phyloP scores from a whole-genome alignment of 768 basidiomycete genomes.

The Boletus rex-veris region DNA sequence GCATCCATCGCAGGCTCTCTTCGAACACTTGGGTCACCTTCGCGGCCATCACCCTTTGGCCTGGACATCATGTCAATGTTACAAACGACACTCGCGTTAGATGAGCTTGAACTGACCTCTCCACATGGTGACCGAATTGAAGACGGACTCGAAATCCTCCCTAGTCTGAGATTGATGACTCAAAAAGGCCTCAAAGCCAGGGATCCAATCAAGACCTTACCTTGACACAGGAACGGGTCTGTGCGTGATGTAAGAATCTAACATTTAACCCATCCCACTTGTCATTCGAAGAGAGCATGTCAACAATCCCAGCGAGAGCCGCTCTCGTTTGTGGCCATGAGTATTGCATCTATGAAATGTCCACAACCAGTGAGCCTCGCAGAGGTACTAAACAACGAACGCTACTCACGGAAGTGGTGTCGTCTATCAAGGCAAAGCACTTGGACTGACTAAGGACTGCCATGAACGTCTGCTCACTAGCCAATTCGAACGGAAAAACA shows the following conservation, averaged over 20 bases:
- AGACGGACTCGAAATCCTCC: constrained; percentile 16
- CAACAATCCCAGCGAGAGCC: constrained; percentile 13
- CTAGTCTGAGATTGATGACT: constrained; percentile 5
- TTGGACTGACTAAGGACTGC: constrained; percentile 14
- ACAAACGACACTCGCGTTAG: not conserved
- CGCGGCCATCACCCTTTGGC: constrained; percentile 12
- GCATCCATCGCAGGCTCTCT: constrained; percentile 8
- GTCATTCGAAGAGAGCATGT: constrained; percentile 8
- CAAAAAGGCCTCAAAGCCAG: not conserved
- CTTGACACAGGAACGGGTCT: constrained; percentile 4
- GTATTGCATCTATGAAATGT: constrained; percentile 16
- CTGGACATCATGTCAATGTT: constrained; percentile 1
- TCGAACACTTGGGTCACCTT: constrained; percentile 20
- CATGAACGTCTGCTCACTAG: not conserved
- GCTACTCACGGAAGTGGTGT: constrained; percentile 16
- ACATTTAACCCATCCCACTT: constrained; percentile 19
- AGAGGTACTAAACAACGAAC: not conserved
- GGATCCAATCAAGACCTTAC: not conserved
- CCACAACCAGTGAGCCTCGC: not conserved
- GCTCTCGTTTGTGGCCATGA: constrained; percentile 22
- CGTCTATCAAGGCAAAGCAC: constrained; percentile 23
- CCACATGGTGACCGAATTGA: constrained; percentile 19
- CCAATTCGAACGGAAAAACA: not conserved
- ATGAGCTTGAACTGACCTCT: constrained; percentile 10
- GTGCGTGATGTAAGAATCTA: constrained; percentile 16